Evolutionary conservation across 441 rosid species (phyloP).

Genomic region (Erodium trifolium): DNA sequence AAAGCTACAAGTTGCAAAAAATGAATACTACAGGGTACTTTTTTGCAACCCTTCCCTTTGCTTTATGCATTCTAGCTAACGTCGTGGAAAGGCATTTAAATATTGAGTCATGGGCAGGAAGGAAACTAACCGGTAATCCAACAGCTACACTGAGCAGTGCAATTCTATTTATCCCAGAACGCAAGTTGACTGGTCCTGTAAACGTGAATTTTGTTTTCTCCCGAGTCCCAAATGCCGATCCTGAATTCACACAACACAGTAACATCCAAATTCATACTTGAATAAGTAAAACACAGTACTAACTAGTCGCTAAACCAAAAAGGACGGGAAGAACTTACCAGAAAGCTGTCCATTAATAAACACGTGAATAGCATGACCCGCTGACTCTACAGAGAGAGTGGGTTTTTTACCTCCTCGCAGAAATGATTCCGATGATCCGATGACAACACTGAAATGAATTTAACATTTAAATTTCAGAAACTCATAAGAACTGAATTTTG

Average conservation of each 20-base stretch:
- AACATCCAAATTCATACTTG: too few relatives aligned
- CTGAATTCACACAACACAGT: slow-evolving; percentile 23
- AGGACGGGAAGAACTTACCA: slow-evolving; percentile 33
- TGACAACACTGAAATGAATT: slow-evolving; percentile 50
- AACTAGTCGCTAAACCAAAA: slow-evolving; percentile 2
- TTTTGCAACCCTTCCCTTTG: too few relatives aligned
- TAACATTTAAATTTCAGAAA: not conserved
- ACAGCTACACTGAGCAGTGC: slow-evolving; percentile 89
- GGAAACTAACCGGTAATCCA: slow-evolving; percentile 77
- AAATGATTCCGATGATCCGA: slow-evolving; percentile 68
- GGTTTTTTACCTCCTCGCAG: slow-evolving; percentile 86
- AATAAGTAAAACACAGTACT: not conserved
- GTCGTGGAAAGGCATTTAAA: not conserved
- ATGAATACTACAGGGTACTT: too few relatives aligned
- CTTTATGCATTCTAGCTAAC: not conserved
- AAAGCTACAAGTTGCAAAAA: too few relatives aligned
- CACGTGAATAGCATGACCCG: slow-evolving; percentile 88
- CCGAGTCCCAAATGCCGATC: slow-evolving; percentile 90
- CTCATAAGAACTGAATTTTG: too few relatives aligned
- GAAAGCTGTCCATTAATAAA: slow-evolving; percentile 82
- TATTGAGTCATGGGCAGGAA: not conserved
- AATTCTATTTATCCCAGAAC: slow-evolving; percentile 69
- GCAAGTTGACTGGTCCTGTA: slow-evolving; percentile 68
- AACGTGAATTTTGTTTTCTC: slow-evolving; percentile 62
- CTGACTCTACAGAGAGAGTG: slow-evolving; percentile 68